Conservation (phyloP, 352 stramenopile genomes). For the Phytophthora nicotianae region DNA sequence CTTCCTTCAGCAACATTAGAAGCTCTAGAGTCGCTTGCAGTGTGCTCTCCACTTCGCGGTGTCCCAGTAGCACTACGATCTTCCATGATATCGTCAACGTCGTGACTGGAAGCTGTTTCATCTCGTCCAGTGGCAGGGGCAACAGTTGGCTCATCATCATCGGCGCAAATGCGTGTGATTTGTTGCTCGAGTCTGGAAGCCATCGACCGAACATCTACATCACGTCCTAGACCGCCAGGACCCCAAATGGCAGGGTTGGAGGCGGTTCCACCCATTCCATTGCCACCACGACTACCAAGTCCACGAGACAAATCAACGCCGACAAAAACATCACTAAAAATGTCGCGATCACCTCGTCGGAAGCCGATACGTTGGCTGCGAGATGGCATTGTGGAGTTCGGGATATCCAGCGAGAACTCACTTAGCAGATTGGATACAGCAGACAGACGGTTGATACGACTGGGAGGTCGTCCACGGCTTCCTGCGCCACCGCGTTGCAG, state of each 20-base stretch:
- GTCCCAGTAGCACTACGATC: constrained; percentile 19
- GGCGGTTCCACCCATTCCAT: constrained; percentile 29
- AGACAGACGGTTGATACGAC: constrained; percentile 65
- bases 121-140: not conserved
- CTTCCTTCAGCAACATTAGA: constrained; percentile 14
- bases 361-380: constrained; percentile 45
- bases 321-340: constrained; percentile 49
- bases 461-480: constrained; percentile 58
- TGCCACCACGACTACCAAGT: constrained; percentile 38
- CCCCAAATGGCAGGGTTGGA: constrained; percentile 46
- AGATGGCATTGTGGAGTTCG: constrained; percentile 41
- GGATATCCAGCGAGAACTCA: constrained; percentile 85
- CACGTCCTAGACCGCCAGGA: constrained; percentile 31
- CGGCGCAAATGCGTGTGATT: constrained; percentile 51
- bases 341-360: constrained; percentile 54
- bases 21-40: constrained; percentile 34
- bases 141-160: constrained; percentile 38
- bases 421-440: constrained; percentile 79
- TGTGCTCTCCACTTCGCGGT: constrained; percentile 42
- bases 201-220: constrained; percentile 70
- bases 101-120: constrained; percentile 20
- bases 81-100: constrained; percentile 35
- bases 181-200: constrained; percentile 79
- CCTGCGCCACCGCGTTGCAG: constrained; percentile 41
- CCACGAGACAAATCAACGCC: constrained; percentile 42